Percentiles rank a stretch among this genome's conserved stretches.
phyloP scores from a whole-genome alignment of 2,329 filamentous ascomycete genomes.

The Myriosclerotinia duriaeana region DNA sequence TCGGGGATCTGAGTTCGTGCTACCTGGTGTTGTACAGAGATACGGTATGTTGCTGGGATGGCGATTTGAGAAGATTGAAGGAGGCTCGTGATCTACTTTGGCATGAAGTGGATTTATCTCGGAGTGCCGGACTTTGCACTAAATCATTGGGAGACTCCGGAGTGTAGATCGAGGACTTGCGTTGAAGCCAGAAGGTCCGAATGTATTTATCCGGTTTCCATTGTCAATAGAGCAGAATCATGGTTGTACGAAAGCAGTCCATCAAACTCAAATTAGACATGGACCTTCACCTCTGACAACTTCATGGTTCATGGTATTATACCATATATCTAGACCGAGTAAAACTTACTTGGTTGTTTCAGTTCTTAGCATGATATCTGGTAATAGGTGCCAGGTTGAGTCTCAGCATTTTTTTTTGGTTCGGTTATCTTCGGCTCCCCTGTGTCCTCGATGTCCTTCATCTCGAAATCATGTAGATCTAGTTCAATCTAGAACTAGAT shows the following conservation, averaged over 20 bases:
- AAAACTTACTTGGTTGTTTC: not conserved
- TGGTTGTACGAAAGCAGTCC: not conserved
- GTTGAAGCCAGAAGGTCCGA: not conserved
- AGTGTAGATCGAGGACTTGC: not conserved
- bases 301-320: conserved; percentile 1
- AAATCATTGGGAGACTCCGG: not conserved
- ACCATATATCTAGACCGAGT: not conserved
- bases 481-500: not conserved
- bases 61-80: not conserved
- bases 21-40: conserved; percentile 7
- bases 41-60: conserved; percentile 10
- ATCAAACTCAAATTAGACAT: not conserved
- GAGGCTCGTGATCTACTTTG: not conserved
- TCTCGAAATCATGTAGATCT: conserved; percentile 4
- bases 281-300: not conserved
- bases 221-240: not conserved
- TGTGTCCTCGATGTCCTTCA: not conserved
- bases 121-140: not conserved
- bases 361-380: not conserved
- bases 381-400: not conserved
- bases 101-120: not conserved
- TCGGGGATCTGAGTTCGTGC: conserved; percentile 17
- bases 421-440: not conserved
- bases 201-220: not conserved
- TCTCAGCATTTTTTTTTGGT: not conserved